phyloP scores from a whole-genome alignment of 805 yeast genomes.

The Lachancea lanzarotensis region DNA sequence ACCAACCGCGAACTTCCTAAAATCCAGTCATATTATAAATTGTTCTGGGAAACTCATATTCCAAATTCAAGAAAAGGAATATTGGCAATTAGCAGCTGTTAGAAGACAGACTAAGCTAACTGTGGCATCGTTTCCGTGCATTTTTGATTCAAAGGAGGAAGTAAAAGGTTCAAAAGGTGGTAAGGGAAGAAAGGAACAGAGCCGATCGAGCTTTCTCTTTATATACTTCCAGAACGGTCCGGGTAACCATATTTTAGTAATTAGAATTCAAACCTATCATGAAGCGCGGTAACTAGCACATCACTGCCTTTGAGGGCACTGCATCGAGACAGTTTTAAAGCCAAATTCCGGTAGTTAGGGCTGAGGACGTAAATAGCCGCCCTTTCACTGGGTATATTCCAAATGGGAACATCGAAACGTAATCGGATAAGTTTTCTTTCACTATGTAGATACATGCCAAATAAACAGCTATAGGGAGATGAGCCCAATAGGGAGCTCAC shows the following conservation, averaged over 20 bases:
- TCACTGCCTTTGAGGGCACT: too few relatives aligned
- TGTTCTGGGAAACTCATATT: slow-evolving; percentile 35
- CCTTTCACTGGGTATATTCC: too few relatives aligned
- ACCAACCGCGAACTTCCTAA: slow-evolving; percentile 36
- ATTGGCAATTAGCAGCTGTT: slow-evolving; percentile 36
- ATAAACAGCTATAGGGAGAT: not conserved
- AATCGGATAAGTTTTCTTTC: not conserved
- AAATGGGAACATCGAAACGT: not conserved
- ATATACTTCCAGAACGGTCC: not conserved
- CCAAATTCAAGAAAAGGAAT: slow-evolving; percentile 24
- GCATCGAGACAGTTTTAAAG: too few relatives aligned
- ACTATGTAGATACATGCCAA: slow-evolving; percentile 1
- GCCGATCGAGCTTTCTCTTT: not conserved
- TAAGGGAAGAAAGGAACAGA: not conserved
- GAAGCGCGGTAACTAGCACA: too few relatives aligned
- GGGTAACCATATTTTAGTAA: not conserved
- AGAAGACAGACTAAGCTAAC: slow-evolving; percentile 32
- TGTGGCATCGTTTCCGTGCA: slow-evolving; percentile 36
- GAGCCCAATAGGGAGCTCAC: not conserved
- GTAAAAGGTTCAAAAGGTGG: not conserved
- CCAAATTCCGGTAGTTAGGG: too few relatives aligned
- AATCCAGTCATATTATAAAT: slow-evolving; percentile 26
- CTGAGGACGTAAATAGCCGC: not conserved
- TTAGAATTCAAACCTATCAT: too few relatives aligned
- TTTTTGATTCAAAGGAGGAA: slow-evolving; percentile 28